Percentiles rank a stretch among this genome's conserved stretches.
Evolutionary conservation across 1,139 yeast genomes (phyloP).

Genomic region (Taphrina pruni): DNA sequence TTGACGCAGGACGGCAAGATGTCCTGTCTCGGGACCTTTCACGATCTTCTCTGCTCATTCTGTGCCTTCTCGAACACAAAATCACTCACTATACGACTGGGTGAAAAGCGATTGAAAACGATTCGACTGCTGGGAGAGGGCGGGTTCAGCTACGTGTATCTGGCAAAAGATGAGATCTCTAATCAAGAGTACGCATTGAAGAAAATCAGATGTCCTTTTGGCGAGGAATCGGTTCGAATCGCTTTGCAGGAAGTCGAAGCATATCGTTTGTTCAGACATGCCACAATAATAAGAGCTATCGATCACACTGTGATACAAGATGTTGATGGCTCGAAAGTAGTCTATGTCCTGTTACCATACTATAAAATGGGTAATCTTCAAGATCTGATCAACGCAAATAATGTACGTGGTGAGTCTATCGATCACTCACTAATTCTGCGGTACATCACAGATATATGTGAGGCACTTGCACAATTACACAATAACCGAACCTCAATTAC

Average conservation of each 20-base stretch:
- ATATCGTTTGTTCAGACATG: constrained; percentile 71
- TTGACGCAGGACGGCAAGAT: neutral
- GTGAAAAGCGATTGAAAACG: constrained; percentile 52
- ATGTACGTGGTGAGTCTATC: constrained; percentile 61
- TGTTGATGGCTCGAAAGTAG: constrained; percentile 74
- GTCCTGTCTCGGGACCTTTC: constrained; percentile 3
- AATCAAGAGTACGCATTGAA: constrained; percentile 73
- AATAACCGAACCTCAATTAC: constrained; percentile 10
- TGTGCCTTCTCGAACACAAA: neutral
- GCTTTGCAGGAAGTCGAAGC: constrained; percentile 80
- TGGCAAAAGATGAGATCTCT: constrained; percentile 60
- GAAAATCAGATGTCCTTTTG: constrained; percentile 86
- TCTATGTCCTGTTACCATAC: constrained; percentile 79
- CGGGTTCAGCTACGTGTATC: constrained; percentile 86
- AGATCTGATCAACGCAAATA: constrained; percentile 70
- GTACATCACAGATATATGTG: constrained; percentile 69
- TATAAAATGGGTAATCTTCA: constrained; percentile 70
- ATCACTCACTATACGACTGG: neutral
- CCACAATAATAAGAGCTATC: constrained; percentile 62
- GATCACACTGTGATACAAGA: constrained; percentile 77
- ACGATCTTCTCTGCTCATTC: constrained; percentile 8
- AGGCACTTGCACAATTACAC: constrained; percentile 80
- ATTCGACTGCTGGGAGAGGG: constrained; percentile 82
- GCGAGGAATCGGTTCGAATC: constrained; percentile 70
- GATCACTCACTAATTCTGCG: constrained; percentile 67